Evolutionary conservation across 768 basidiomycete genomes (phyloP).

Genomic region (Rubroboletus satanas): DNA sequence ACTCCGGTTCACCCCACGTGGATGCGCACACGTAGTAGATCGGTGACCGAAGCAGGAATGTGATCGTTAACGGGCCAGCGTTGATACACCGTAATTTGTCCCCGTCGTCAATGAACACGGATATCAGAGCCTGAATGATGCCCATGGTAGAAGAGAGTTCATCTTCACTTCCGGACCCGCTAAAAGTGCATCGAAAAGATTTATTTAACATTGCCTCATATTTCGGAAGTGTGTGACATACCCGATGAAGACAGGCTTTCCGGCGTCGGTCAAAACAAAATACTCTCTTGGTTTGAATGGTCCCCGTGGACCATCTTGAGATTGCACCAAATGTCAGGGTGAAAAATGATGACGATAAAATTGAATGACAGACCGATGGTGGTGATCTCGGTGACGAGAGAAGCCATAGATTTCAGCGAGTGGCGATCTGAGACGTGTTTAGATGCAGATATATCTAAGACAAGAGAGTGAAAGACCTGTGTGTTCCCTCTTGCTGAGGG

Average conservation of each 20-base stretch:
- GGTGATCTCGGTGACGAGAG: slow-evolving; percentile 37
- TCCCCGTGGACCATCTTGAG: slow-evolving; percentile 14
- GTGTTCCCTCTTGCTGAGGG: slow-evolving; percentile 50
- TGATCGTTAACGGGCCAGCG: slow-evolving; percentile 76
- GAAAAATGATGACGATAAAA: not conserved
- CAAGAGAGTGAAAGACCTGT: slow-evolving; percentile 36
- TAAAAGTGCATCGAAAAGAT: slow-evolving; percentile 18
- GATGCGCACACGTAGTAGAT: slow-evolving; percentile 91
- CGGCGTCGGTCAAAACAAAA: slow-evolving; percentile 90
- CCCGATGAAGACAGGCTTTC: slow-evolving; percentile 96
- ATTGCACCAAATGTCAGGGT: not conserved
- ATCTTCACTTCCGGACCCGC: slow-evolving; percentile 53
- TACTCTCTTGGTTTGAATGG: slow-evolving; percentile 65
- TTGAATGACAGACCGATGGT: slow-evolving; percentile 17
- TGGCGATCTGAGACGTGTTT: slow-evolving; percentile 10
- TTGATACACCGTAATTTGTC: slow-evolving; percentile 86
- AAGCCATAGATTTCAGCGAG: slow-evolving; percentile 11
- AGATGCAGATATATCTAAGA: slow-evolving; percentile 9
- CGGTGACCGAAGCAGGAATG: slow-evolving; percentile 81
- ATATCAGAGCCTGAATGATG: slow-evolving; percentile 92
- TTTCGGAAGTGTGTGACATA: slow-evolving; percentile 29
- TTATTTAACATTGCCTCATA: not conserved
- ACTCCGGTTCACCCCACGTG: slow-evolving; percentile 94
- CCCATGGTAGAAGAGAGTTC: slow-evolving; percentile 78
- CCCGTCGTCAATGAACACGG: slow-evolving; percentile 89